These are phyloP conservation scores for Trypanosomatidae sp. DNA, from an alignment of 208 protist genomes.

Conservation along the genomic window DNA sequence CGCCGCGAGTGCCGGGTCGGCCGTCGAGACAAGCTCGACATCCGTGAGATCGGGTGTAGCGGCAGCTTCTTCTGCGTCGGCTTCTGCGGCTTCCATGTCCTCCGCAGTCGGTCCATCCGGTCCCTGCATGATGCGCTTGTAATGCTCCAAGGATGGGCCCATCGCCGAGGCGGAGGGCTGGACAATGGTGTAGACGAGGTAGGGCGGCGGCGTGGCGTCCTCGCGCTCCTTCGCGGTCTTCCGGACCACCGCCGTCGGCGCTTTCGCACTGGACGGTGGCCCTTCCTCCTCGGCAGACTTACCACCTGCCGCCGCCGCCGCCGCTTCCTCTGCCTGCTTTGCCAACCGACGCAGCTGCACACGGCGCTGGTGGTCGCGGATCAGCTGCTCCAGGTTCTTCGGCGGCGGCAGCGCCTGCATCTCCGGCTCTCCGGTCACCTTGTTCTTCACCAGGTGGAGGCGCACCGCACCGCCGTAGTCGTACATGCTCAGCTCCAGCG, in stretches of 20 bases:
- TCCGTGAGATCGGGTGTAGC: no score
- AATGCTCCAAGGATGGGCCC: conserved; percentile 32
- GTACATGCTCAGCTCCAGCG: conserved; percentile 34
- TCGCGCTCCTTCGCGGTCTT: no score
- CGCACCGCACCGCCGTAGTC: conserved; percentile 52
- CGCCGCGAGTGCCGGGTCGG: no score
- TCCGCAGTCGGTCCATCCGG: no score
- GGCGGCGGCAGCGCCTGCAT: conserved; percentile 40
- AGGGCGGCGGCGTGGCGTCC: conserved; percentile 1
- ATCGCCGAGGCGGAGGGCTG: conserved; percentile 23
- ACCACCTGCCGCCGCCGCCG: not conserved
- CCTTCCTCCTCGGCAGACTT: not conserved
- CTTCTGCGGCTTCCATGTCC: no score
- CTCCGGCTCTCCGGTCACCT: conserved; percentile 17
- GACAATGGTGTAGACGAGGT: conserved; percentile 30
- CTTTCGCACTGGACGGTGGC: no score
- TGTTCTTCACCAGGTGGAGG: conserved; percentile 29
- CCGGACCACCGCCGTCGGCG: no score
- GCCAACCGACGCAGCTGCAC: not conserved
- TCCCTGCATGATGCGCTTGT: conserved; percentile 20
- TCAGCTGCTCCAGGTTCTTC: conserved; percentile 24
- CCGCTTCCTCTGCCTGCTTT: not conserved
- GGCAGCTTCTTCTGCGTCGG: no score
- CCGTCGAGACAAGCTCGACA: no score
- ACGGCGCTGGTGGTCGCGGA: conserved; percentile 26